Evolutionary conservation across 1,284 basidiomycete genomes (phyloP), one percentile per base, ranked within the genome.

Genomic region (Moesziomyces globuligerus): DNA sequence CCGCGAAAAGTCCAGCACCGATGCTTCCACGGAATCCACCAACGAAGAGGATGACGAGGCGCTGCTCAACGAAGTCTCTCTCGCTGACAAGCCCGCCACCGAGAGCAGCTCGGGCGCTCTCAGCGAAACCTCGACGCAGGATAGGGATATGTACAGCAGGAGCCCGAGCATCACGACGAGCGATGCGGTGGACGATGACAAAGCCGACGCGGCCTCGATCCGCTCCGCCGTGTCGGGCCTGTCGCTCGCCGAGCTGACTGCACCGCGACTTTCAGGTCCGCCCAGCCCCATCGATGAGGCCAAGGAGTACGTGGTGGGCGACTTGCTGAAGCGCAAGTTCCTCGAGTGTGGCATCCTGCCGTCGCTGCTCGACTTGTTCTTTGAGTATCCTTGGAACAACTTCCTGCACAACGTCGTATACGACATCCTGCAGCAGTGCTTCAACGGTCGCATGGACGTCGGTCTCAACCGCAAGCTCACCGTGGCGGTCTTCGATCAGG

Each of bases 351-450:
- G 70, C 38, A 73, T 81, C 21, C 69, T 82, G 5, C 75, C 78
- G 0, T 78, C 74, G 24, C 69, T 81, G 17, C 58, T 81, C 3
- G 72, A 76, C 21, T 46, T 98, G 37, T 98, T 98, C 86, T 97
- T 98, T 82, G 89, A 92, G 62, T 96, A 91, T 77, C 93, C 94
- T 0, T 94, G 93, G 90, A 98, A 98, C 85, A 98, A 98, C 81
- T 98, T 98, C 82, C 84, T 98, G 39, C 96, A 99, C 83, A 94
- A 93, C 76, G 91, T 95, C 15, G 93, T 97, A 17, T 98, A 98
- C 81, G 96, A 98, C 83, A 86, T 98, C 46, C 86, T 98, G 2
- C 95, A 98, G 81, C 96, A 98, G 82, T 91, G 97, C 45, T 87
- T 99, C 67, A 95, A 92, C 13, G 94, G 94, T 86, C 93, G 36